phyloP scores from a whole-genome alignment of 179 eudicot genomes.

The Silene vulgaris region DNA sequence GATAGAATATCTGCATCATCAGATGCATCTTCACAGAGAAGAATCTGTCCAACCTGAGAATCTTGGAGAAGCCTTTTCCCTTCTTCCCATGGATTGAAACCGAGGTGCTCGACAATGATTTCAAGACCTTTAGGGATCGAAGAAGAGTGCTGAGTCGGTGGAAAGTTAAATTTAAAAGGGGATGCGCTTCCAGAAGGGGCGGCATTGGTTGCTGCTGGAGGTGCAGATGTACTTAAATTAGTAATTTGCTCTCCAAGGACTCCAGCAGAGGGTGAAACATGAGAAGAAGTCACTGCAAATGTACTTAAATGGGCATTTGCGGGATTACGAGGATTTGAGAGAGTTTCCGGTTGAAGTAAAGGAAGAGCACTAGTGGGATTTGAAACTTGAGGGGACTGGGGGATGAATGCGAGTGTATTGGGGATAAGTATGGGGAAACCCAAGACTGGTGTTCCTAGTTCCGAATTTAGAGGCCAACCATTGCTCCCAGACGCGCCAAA shows the following conservation, averaged over 20 bases:
- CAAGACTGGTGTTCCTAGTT: not conserved
- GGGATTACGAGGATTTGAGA: not conserved
- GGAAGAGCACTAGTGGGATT: not conserved
- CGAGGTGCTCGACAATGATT: constrained; percentile 20
- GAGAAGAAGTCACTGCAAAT: too few species aligned
- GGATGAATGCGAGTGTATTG: not conserved
- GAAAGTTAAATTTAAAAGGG: not conserved
- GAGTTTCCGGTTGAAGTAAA: not conserved
- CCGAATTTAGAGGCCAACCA: not conserved
- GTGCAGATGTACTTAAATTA: not conserved
- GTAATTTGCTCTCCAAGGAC: not conserved
- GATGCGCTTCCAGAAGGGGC: not conserved
- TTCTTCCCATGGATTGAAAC: constrained; percentile 26
- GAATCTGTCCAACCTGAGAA: not conserved
- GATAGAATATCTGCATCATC: constrained; percentile 24
- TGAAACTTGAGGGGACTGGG: constrained; percentile 1
- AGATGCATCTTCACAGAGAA: constrained; percentile 22
- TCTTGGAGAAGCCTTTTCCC: not conserved
- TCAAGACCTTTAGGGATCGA: constrained; percentile 25
- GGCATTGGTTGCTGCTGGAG: not conserved
- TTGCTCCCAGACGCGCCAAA: not conserved
- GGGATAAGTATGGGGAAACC: constrained; percentile 16
- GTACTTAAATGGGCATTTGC: too few species aligned
- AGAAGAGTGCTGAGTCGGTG: too few species aligned
- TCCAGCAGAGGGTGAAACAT: not conserved